These are phyloP conservation scores for Arbutus unedo DNA, from an alignment of 148 eudicot species.

Conservation along the genomic window DNA sequence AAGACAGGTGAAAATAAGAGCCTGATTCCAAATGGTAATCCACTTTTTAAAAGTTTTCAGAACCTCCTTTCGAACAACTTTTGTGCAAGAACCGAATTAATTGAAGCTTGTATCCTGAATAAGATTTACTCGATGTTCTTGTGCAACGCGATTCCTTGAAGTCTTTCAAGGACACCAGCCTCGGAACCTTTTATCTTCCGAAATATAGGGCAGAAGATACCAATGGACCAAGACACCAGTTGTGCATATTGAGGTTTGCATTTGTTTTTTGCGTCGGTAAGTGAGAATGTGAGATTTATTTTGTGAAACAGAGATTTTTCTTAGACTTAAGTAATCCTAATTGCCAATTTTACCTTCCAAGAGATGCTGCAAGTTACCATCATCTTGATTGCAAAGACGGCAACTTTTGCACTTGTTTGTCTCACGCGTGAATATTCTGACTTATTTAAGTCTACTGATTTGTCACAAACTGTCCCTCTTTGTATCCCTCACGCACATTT, in stretches of 20 bases:
- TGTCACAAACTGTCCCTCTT: neutral
- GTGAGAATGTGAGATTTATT: neutral
- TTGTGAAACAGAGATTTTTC: neutral
- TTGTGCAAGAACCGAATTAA: neutral
- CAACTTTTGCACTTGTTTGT: neutral
- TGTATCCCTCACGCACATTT: neutral
- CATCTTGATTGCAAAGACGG: neutral
- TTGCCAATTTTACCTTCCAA: neutral
- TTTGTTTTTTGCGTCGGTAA: neutral
- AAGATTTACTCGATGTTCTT: neutral
- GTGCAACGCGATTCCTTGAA: slow-evolving; percentile 1
- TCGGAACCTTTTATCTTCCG: neutral
- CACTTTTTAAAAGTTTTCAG: neutral
- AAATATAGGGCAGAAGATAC: neutral
- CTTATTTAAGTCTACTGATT: neutral
- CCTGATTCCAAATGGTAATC: neutral
- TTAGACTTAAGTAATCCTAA: slow-evolving; percentile 2
- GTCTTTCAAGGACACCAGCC: too few species aligned
- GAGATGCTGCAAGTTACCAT: neutral
- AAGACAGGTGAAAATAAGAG: neutral
- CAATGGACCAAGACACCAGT: neutral
- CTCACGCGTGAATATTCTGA: neutral
- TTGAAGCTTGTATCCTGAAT: neutral
- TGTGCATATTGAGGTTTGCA: slow-evolving; percentile 4
- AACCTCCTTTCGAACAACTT: neutral